Evolutionary conservation across 805 yeast species (phyloP).

Genomic region (Candida chilensis): DNA sequence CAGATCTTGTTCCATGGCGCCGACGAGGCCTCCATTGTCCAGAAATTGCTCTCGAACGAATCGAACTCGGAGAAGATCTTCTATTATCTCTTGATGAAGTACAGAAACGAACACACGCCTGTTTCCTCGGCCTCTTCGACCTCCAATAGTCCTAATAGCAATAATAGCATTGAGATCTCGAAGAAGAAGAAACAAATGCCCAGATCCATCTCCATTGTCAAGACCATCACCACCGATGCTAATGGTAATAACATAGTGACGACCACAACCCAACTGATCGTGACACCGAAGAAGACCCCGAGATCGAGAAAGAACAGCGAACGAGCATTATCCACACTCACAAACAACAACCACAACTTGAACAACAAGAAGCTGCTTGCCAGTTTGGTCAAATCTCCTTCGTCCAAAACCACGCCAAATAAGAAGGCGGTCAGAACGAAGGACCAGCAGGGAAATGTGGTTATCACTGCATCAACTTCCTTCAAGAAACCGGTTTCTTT

Average conservation of each 20-base stretch:
- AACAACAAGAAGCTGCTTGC: background rate
- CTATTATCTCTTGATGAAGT: constrained; percentile 65
- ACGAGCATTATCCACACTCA: background rate
- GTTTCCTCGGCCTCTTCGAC: constrained; percentile 1
- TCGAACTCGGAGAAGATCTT: constrained; percentile 75
- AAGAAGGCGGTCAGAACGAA: too few species aligned
- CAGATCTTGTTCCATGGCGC: constrained; percentile 81
- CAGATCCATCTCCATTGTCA: background rate
- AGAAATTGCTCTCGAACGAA: constrained; percentile 41
- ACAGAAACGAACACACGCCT: constrained; percentile 53
- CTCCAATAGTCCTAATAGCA: background rate
- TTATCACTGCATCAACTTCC: constrained; percentile 21
- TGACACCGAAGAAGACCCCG: background rate
- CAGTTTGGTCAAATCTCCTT: background rate
- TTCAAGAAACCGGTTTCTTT: constrained; percentile 8
- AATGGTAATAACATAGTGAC: background rate
- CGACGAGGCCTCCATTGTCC: constrained; percentile 39
- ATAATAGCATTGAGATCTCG: background rate
- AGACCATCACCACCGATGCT: constrained; percentile 1
- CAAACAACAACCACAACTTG: background rate
- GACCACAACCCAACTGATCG: background rate
- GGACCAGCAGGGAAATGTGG: background rate
- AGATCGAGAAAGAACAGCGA: background rate
- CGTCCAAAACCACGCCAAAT: background rate
- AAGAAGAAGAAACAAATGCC: background rate